Conservation (phyloP, 2,329 filamentous ascomycete species). For the Fusarium virguliforme region DNA sequence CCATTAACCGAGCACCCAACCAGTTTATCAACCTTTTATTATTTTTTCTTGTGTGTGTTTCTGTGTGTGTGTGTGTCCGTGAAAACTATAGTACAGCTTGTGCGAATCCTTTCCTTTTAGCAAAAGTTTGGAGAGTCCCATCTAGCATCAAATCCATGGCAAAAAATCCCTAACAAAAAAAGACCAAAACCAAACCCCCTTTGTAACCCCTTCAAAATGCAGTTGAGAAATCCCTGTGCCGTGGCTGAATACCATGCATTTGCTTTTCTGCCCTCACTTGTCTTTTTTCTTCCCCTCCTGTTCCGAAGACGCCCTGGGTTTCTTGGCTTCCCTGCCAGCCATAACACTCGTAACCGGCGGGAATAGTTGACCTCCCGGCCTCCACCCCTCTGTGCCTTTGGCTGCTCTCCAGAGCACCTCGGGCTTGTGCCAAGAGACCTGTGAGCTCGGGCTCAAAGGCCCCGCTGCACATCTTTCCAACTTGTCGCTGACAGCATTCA, state of each 20-base stretch:
- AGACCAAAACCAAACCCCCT: constrained; percentile 40
- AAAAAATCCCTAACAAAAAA: constrained; percentile 25
- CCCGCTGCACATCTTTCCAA: constrained; percentile 44
- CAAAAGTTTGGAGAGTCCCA: constrained; percentile 42
- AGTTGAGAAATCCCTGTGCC: constrained; percentile 44
- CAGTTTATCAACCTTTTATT: constrained; percentile 42
- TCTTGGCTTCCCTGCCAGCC: constrained; percentile 21
- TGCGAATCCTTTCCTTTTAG: constrained; percentile 30
- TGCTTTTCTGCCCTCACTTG: constrained; percentile 47
- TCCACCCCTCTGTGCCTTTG: neutral
- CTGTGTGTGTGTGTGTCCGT: neutral
- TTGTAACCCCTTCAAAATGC: constrained; percentile 52
- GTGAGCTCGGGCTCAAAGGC: constrained; percentile 25
- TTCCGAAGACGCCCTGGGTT: constrained; percentile 6
- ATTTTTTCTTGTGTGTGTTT: constrained; percentile 35
- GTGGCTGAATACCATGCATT: constrained; percentile 47
- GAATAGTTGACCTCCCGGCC: constrained; percentile 15
- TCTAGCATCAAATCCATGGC: constrained; percentile 45
- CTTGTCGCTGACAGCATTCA: constrained; percentile 25
- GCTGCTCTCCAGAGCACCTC: neutral
- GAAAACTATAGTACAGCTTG: constrained; percentile 49
- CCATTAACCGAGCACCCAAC: neutral
- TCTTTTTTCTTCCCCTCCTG: constrained; percentile 34
- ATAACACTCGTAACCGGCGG: constrained; percentile 12
- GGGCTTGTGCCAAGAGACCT: constrained; percentile 4